These are phyloP conservation scores for Macadamia integrifolia DNA, from an alignment of 164 flowering plant genomes.

Conservation along the genomic window DNA sequence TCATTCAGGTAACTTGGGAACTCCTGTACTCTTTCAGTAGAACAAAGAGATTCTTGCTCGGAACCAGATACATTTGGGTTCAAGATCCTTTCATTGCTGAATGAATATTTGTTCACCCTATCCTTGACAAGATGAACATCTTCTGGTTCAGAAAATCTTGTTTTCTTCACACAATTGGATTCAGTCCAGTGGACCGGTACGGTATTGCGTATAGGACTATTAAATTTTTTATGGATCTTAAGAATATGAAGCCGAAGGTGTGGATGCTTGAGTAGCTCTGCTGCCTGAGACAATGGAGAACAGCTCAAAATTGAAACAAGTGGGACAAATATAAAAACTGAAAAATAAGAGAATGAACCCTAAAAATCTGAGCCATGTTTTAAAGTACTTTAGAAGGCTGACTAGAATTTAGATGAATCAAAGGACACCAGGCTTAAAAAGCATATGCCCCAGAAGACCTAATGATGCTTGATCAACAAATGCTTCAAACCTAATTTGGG, in stretches of 20 bases:
- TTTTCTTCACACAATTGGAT: constrained; percentile 33
- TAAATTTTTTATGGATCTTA: constrained; percentile 56
- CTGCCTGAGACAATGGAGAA: constrained; percentile 51
- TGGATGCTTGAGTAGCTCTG: constrained; percentile 80
- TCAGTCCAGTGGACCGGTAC: constrained; percentile 42
- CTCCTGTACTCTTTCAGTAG: constrained; percentile 33
- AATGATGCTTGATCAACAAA: neutral
- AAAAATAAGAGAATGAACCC: neutral
- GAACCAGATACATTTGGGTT: constrained; percentile 64
- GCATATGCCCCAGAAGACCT: neutral
- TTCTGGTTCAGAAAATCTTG: constrained; percentile 46
- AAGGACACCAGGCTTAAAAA: no score
- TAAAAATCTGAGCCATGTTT: no score
- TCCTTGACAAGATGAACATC: constrained; percentile 21
- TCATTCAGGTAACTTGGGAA: constrained; percentile 26
- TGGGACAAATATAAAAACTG: neutral
- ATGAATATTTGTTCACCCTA: constrained; percentile 45
- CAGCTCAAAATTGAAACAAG: neutral
- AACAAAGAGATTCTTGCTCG: constrained; percentile 47
- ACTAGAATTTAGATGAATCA: no score
- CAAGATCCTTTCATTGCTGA: constrained; percentile 52
- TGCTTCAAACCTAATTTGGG: neutral
- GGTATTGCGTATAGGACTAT: constrained; percentile 45
- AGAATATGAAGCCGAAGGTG: constrained; percentile 73
- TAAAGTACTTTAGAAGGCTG: no score